Conservation (phyloP, 495 filamentous ascomycete genomes). For the Recurvomyces mirabilis region DNA sequence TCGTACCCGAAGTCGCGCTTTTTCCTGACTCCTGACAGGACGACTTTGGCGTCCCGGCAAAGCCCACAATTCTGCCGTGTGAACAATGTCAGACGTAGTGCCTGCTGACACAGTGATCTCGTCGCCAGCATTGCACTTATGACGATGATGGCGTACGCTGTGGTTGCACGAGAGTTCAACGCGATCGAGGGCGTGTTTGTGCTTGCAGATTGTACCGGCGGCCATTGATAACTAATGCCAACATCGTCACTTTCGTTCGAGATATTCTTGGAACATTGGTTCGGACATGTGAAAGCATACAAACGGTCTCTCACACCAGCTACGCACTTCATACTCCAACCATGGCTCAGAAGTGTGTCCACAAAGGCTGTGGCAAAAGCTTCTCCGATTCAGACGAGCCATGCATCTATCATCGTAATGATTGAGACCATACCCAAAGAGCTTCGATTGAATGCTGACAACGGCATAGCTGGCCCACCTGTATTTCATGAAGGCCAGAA, state of each 20-base stretch:
- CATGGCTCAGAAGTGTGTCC: constrained; percentile 88
- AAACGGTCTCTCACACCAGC: not conserved
- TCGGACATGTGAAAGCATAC: too few species aligned
- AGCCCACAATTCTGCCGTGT: constrained; percentile 68
- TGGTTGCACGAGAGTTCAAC: too few species aligned
- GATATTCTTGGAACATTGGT: not conserved
- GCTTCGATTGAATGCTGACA: constrained; percentile 1
- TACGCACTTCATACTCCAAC: too few species aligned
- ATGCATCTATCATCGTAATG: constrained; percentile 71
- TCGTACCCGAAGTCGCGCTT: constrained; percentile 58
- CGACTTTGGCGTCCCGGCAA: constrained; percentile 62
- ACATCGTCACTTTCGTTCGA: not conserved
- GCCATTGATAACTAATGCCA: too few species aligned
- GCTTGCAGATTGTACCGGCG: too few species aligned
- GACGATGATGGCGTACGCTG: too few species aligned
- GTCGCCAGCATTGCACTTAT: constrained; percentile 20
- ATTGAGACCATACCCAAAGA: not conserved
- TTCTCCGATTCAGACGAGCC: constrained; percentile 75
- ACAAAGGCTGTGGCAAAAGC: constrained; percentile 85
- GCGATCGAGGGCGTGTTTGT: too few species aligned
- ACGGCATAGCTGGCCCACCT: constrained; percentile 11
- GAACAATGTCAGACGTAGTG: constrained; percentile 68
- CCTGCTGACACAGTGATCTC: constrained; percentile 31
- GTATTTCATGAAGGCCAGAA: constrained; percentile 98
- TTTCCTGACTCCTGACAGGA: constrained; percentile 59